Evolutionary conservation across 441 rosid species (phyloP), one percentile per base, ranked within the genome.

Genomic region (Erysimum pusillum): DNA sequence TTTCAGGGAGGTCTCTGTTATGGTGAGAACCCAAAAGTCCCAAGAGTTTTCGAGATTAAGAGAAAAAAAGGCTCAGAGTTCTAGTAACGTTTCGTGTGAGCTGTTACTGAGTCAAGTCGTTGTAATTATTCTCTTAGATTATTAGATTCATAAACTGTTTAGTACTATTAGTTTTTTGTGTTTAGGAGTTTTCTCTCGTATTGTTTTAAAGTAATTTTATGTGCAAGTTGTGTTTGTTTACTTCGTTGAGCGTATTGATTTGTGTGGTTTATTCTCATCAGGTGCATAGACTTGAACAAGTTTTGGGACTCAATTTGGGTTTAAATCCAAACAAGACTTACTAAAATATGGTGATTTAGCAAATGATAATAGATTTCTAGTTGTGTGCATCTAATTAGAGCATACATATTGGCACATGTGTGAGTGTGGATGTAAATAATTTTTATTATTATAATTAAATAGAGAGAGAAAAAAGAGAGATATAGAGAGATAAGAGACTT

Each of bases 1-100:
- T 83, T 44, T 48, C 81, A 69, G 85, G 86, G 60, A 79, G 86
- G 34, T 77, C 80, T 65, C 75, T 82, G 34, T 65, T 76, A 31
- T 76, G 70, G 65, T 69, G 57, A 76, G 48, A 68, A 49, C n/a
- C 45, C 31, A 17, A 56, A 36, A 22, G 9, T 14, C 14, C 10
- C 15, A 54, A 57, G 49, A 74, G 52, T 20, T 32, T 32, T 59
- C 32, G 12, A 61, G 42, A 17, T 11, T 15, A 31, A 22, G 39
- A 53, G 70, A 52, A 54, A 74, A 54, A 64, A 54, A 38, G 49
- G 49, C 71, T 56, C 31, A 20, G 25, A 36, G 20, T 36, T 9
- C 8, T 35, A 67, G 13, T 8, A 52, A 52, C 3, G 51, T 72
- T 62, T 61, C 5, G 56, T 72, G 61, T 63, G 31, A 48, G 63